Evolutionary conservation across 1,139 yeast species (phyloP).

Genomic region (Kurtzmaniella quercitrusa): DNA sequence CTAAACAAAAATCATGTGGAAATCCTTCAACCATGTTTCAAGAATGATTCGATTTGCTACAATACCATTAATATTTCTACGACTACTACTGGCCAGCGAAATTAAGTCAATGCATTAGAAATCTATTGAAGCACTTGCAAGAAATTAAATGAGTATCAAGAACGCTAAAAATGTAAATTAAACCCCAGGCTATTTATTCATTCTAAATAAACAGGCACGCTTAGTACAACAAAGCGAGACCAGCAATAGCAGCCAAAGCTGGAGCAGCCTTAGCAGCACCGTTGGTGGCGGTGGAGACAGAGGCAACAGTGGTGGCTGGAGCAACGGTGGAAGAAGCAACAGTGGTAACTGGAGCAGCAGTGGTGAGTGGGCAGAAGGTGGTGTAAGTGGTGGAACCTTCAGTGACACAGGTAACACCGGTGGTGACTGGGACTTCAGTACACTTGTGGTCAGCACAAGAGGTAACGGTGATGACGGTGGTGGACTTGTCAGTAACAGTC

Average conservation of each 20-base stretch:
- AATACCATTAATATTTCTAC: too few relatives aligned
- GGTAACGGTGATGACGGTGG: slow-evolving; percentile 30
- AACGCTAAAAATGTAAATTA: not conserved
- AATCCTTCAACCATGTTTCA: too few relatives aligned
- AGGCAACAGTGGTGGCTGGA: slow-evolving; percentile 7
- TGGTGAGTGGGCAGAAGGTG: slow-evolving; percentile 21
- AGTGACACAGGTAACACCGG: slow-evolving; percentile 41
- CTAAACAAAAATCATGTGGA: not conserved
- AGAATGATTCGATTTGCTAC: too few relatives aligned
- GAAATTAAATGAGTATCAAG: slow-evolving; percentile 2
- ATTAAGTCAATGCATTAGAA: not conserved
- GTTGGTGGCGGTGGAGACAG: slow-evolving; percentile 10
- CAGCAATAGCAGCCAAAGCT: slow-evolving; percentile 9
- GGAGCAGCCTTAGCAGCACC: slow-evolving; percentile 9
- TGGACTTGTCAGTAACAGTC: slow-evolving; percentile 12
- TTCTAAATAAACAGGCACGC: not conserved
- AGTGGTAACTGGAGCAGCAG: slow-evolving; percentile 8
- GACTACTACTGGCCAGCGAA: not conserved
- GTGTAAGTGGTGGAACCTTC: slow-evolving; percentile 18
- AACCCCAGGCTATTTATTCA: not conserved
- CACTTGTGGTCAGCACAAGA: slow-evolving; percentile 25
- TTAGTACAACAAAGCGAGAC: slow-evolving; percentile 8
- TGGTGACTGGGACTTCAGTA: slow-evolving; percentile 29
- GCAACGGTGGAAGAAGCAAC: slow-evolving; percentile 12
- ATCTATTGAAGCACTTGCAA: not conserved